These are phyloP conservation scores for Pythium myriotylum DNA, from an alignment of 352 stramenopile species.

Conservation along the genomic window DNA sequence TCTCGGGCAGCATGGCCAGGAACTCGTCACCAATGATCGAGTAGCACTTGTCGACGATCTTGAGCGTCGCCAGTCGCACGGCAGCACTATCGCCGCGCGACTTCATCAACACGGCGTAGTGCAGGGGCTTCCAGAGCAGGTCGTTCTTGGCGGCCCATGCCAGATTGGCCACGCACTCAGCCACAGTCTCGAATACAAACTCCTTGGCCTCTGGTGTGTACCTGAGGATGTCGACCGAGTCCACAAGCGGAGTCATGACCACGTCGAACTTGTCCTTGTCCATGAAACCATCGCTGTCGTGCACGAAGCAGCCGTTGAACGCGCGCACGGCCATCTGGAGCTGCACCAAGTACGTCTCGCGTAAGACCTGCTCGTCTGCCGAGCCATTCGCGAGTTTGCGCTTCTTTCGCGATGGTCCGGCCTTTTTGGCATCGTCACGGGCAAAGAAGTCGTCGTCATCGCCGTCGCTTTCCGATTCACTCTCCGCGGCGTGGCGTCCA, in stretches of 20 bases:
- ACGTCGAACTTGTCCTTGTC: conserved; percentile 86
- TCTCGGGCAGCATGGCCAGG: conserved; percentile 87
- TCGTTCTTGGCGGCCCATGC: conserved; percentile 88
- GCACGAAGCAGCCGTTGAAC: conserved; percentile 83
- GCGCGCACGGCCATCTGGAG: conserved; percentile 62
- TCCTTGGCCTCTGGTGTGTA: conserved; percentile 37
- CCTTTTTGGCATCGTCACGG: conserved; percentile 30
- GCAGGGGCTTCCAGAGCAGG: conserved; percentile 87
- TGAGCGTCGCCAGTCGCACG: conserved; percentile 76
- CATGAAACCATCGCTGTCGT: conserved; percentile 87
- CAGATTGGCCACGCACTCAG: conserved; percentile 74
- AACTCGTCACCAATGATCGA: conserved; percentile 88
- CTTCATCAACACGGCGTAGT: conserved; percentile 90
- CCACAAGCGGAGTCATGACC: conserved; percentile 72
- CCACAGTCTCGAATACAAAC: conserved; percentile 73
- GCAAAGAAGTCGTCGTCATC: conserved; percentile 69
- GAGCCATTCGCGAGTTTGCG: conserved; percentile 41
- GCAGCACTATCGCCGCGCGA: conserved; percentile 62
- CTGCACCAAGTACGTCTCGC: conserved; percentile 46
- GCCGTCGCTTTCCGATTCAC: conserved; percentile 42
- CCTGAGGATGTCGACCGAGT: conserved; percentile 75
- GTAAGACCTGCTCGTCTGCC: conserved; percentile 26
- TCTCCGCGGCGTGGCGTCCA: conserved; percentile 19
- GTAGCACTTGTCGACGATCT: conserved; percentile 87
- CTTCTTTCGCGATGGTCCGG: conserved; percentile 50